phyloP scores from a whole-genome alignment of 805 yeast species.

The Clavispora fructus region DNA sequence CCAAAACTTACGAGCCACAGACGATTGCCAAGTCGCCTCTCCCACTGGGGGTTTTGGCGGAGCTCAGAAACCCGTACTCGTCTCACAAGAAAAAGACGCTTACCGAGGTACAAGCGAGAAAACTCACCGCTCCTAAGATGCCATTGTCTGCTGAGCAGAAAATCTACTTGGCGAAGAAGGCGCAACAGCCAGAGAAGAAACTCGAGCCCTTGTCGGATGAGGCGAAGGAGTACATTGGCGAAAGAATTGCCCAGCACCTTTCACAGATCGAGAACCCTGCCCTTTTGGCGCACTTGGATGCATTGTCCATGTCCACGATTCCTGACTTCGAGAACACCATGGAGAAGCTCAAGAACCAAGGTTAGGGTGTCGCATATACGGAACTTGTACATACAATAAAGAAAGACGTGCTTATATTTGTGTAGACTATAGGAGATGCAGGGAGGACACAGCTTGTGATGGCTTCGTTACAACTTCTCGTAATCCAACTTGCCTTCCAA shows the following conservation, averaged over 20 bases:
- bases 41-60: conserved; percentile 59
- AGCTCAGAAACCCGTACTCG: conserved; percentile 74
- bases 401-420: no score
- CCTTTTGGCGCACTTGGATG: conserved; percentile 35
- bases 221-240: conserved; percentile 51
- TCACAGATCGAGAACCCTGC: conserved; percentile 30
- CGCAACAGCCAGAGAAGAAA: conserved; percentile 29
- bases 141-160: conserved; percentile 63
- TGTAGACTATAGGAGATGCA: no score
- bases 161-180: conserved; percentile 54
- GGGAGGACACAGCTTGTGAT: no score
- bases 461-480: conserved; percentile 73
- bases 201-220: conserved; percentile 43
- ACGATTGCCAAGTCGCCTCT: conserved; percentile 62
- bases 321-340: conserved; percentile 29
- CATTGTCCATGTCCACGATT: conserved; percentile 24
- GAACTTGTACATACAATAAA: conserved; percentile 9
- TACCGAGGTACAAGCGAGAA: conserved; percentile 56
- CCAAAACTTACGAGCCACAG: conserved; percentile 70
- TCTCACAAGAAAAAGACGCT: conserved; percentile 53
- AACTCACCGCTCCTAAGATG: conserved; percentile 67
- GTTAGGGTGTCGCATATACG: not conserved
- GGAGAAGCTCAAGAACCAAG: conserved; percentile 12
- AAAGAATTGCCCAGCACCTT: conserved; percentile 39
- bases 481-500: conserved; percentile 94